Conservation (phyloP, 2,329 filamentous ascomycete species). For the Penicillium oxalicum region DNA sequence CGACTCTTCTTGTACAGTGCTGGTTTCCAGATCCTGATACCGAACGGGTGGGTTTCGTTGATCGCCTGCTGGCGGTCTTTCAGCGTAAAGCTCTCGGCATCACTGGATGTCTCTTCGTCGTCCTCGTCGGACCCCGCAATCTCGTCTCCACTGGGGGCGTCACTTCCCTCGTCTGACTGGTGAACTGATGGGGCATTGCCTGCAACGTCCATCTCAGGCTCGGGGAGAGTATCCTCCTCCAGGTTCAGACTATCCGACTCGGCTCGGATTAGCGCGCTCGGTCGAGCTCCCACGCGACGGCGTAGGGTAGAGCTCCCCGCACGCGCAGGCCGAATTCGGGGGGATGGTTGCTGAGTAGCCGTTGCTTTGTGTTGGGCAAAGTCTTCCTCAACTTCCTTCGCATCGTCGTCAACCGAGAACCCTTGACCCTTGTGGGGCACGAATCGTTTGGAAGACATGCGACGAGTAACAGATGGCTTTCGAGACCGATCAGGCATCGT, state of each 20-base stretch:
- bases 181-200: constrained; percentile 18
- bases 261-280: constrained; percentile 28
- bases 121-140: constrained; percentile 51
- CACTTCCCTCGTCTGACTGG: constrained; percentile 27
- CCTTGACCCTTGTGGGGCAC: constrained; percentile 74
- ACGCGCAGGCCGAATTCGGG: constrained; percentile 30
- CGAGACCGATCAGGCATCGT: constrained; percentile 49
- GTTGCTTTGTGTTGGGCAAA: constrained; percentile 39
- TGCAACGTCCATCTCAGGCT: constrained; percentile 21
- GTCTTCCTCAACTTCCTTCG: constrained; percentile 71
- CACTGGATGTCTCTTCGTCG: constrained; percentile 65
- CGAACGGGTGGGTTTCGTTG: constrained; percentile 97
- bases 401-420: constrained; percentile 87
- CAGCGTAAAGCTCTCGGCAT: constrained; percentile 94
- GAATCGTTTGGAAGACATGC: constrained; percentile 64
- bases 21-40: constrained; percentile 98
- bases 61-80: constrained; percentile 96
- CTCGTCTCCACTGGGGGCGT: constrained; percentile 17
- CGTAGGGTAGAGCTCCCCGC: constrained; percentile 37
- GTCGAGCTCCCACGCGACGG: constrained; percentile 31
- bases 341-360: constrained; percentile 29
- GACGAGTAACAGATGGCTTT: constrained; percentile 68
- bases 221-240: constrained; percentile 34
- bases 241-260: constrained; percentile 35
- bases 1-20: constrained; percentile 96